Percentiles rank a stretch among this genome's conserved stretches.
phyloP scores from a whole-genome alignment of 768 basidiomycete species.

The Psilocybe subaeruginosa region DNA sequence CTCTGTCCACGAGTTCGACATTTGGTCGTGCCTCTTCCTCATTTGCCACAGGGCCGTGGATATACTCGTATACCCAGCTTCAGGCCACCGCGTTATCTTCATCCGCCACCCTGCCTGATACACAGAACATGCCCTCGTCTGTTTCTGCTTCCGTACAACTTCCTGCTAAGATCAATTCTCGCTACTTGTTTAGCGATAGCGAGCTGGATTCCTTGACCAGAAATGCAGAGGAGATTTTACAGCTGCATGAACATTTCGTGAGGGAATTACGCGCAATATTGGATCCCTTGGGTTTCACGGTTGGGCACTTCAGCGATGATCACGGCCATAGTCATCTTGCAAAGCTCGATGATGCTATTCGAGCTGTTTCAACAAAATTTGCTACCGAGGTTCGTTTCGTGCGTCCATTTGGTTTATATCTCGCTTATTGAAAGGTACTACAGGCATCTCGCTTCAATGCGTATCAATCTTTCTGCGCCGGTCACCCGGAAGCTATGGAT shows the following conservation, averaged over 20 bases:
- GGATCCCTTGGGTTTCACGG: conserved; percentile 51
- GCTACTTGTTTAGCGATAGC: conserved; percentile 55
- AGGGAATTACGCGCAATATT: conserved; percentile 53
- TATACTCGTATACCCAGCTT: conserved; percentile 43
- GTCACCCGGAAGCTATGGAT: conserved; percentile 81
- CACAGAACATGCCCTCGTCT: conserved; percentile 20
- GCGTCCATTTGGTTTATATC: not conserved
- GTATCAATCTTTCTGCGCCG: conserved; percentile 88
- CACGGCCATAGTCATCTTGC: conserved; percentile 23
- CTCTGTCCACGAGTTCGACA: conserved; percentile 35
- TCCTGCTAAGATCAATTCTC: conserved; percentile 35
- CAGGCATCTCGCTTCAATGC: conserved; percentile 78
- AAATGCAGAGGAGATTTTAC: conserved; percentile 69
- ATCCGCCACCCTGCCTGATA: conserved; percentile 28
- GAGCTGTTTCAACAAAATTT: conserved; percentile 57
- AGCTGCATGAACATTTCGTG: conserved; percentile 71
- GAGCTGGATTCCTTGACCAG: conserved; percentile 66
- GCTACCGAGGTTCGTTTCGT: conserved; percentile 50
- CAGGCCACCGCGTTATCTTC: conserved; percentile 31
- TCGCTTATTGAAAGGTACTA: conserved; percentile 4
- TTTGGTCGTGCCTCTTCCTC: conserved; percentile 45
- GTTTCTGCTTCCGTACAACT: conserved; percentile 24
- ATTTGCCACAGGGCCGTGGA: conserved; percentile 47
- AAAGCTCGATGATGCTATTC: conserved; percentile 48
- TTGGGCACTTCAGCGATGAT: conserved; percentile 29